These are phyloP conservation scores for Blastocrithidia nonstop DNA, from an alignment of 208 protist genomes.

Conservation along the genomic window DNA sequence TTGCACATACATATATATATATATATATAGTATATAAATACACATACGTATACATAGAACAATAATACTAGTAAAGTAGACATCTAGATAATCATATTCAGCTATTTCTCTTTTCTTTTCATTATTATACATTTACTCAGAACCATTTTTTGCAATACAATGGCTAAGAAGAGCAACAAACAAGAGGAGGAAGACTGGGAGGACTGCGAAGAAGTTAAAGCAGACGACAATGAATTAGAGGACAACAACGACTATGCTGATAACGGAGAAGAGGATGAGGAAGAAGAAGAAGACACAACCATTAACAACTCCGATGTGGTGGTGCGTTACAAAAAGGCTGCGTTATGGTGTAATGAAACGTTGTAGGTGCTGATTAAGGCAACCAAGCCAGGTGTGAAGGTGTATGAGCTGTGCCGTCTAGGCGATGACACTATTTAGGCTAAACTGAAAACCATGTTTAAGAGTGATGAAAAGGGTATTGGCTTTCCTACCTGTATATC, in stretches of 20 bases:
- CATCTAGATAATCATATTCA: too few species aligned
- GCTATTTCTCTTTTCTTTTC: constrained; percentile 3
- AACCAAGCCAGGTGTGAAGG: constrained; percentile 75
- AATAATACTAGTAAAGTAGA: too few species aligned
- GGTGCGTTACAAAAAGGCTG: constrained; percentile 93
- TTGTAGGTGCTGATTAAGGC: constrained; percentile 77
- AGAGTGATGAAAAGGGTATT: constrained; percentile 92
- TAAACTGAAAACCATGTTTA: constrained; percentile 87
- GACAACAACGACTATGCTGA: too few species aligned
- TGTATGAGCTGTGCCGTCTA: constrained; percentile 72
- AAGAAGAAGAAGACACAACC: constrained; percentile 86
- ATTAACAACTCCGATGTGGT: constrained; percentile 92
- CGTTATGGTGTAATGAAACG: constrained; percentile 91
- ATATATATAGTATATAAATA: constrained; percentile 1
- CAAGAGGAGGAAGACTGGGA: constrained; percentile 66
- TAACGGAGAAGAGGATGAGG: too few species aligned
- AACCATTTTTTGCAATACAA: constrained; percentile 4
- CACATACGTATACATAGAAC: too few species aligned
- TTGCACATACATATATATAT: constrained; percentile 6
- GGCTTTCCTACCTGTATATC: constrained; percentile 99
- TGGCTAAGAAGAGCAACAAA: constrained; percentile 4
- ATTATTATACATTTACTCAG: constrained; percentile 3
- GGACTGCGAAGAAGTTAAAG: constrained; percentile 26
- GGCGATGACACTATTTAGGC: constrained; percentile 76
- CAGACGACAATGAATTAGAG: too few species aligned